Evolutionary conservation across 2,329 filamentous ascomycete genomes (phyloP), one percentile per base, ranked within the genome.

Genomic region (Leptographium radiaticola): DNA sequence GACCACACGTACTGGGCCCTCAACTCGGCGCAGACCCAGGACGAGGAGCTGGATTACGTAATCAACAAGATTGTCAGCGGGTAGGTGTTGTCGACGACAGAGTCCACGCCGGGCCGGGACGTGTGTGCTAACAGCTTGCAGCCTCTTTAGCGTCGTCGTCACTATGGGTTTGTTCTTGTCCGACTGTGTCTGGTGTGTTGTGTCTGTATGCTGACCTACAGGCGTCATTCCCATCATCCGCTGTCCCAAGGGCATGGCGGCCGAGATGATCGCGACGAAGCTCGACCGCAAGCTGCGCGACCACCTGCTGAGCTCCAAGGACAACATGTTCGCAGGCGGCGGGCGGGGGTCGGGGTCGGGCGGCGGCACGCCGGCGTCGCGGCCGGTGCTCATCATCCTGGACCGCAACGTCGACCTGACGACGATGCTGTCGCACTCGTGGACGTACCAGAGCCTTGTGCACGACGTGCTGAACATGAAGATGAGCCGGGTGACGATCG

Each of bases 401-500:
- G 93, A 98, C 69, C 84, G 93, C 61, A 97, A 96, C 64, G 84
- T 98, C 46, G 93, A 98, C 67, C 72, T 98, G 52, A 89, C 95
- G 59, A 90, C 93, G 2, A 97, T 98, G 93, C 78, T 98, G n/a
- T 96, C 91, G 15, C 93, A 98, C 69, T 96, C 90, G 20, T 79
- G 75, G 75, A 78, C 78, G 10, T 82, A 95, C 62, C 89, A 95
- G 67, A 93, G 87, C 9, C 73, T 95, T 12, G 87, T 95, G 16
- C 86, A 81, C 60, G 80, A 79, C 58, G 72, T 79, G 16, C 70
- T 77, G 51, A 71, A 71, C 58, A 74, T 75, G 71, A 74, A 75
- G 56, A 53, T 64, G 42, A 98, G 97, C 66, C 85, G 91, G 39
- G 97, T 98, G 61, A 96, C 89, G 1, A 86, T 98, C 46, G 89